Percentiles rank a stretch among this genome's conserved stretches.
phyloP scores from a whole-genome alignment of 495 filamentous ascomycete species.

The Thozetella sp. region DNA sequence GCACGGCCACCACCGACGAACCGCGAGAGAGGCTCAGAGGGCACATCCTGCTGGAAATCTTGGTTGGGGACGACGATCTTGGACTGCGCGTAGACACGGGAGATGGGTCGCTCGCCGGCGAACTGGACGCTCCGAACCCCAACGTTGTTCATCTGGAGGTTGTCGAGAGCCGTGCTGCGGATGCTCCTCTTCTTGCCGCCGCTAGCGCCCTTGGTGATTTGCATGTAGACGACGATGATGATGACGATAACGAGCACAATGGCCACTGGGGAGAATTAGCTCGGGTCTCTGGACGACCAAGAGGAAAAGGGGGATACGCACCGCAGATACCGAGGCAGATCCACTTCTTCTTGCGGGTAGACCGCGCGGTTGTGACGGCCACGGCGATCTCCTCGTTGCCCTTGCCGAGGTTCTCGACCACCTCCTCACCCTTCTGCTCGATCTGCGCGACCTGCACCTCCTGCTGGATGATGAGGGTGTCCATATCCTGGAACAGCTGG shows the following conservation, averaged over 20 bases:
- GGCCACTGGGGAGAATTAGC: slow-evolving; percentile 36
- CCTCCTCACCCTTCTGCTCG: slow-evolving; percentile 79
- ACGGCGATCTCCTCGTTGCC: slow-evolving; percentile 78
- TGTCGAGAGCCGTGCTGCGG: slow-evolving; percentile 20
- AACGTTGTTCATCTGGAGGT: slow-evolving; percentile 26
- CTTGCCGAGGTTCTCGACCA: slow-evolving; percentile 73
- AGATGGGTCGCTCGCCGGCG: slow-evolving; percentile 17
- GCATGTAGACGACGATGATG: slow-evolving; percentile 47
- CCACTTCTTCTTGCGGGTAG: slow-evolving; percentile 95
- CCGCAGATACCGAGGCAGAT: slow-evolving; percentile 81
- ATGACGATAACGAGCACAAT: slow-evolving; percentile 54
- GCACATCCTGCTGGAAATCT: slow-evolving; percentile 6
- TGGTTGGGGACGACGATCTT: slow-evolving; percentile 18
- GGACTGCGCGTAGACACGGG: slow-evolving; percentile 18
- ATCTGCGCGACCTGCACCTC: slow-evolving; percentile 76
- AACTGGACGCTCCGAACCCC: slow-evolving; percentile 20
- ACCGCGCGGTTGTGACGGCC: slow-evolving; percentile 79
- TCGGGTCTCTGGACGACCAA: background rate
- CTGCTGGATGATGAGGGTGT: slow-evolving; percentile 80
- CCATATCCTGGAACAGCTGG: slow-evolving; percentile 83
- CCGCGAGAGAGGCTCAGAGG: slow-evolving; percentile 1
- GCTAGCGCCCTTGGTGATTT: slow-evolving; percentile 25
- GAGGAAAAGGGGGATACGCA: slow-evolving; percentile 49
- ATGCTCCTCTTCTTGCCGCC: slow-evolving; percentile 23
- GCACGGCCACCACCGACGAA: slow-evolving; percentile 6